Evolutionary conservation across 768 basidiomycete genomes (phyloP), one percentile per base, ranked within the genome.

Genomic region (Lenzites betulinus): DNA sequence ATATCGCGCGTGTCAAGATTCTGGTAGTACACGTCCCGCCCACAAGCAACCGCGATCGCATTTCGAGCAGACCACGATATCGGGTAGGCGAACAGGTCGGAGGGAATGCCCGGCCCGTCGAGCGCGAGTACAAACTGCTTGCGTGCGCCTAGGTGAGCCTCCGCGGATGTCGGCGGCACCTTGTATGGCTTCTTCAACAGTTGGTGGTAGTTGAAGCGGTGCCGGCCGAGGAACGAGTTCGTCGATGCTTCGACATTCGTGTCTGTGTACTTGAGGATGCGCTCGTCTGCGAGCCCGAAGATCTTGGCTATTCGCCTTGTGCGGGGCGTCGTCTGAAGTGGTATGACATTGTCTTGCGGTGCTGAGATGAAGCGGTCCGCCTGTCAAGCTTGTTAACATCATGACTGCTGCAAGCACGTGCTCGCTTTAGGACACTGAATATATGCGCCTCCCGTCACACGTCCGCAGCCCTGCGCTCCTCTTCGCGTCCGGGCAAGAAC

Each of bases 221-320:
- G 72, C 50, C 83, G 77, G 20, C 74, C 68, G 47, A 80, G 74
- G 51, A 83, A 77, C 35, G 75, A 78, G 44, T 73, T 71, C 25
- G 80, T 77, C 7, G 75, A 71, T 13, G 66, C 47, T 23, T 71
- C 59, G 5, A 69, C 65, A 48, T 66, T 64, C 1, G 73, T 56
- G 36, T 85, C 82, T 41, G 77, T 75, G 69, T 78, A 88, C 48
- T 76, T 82, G 54, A 88, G 73, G 30, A 88, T 68, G 20, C 80
- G 79, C 59, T 83, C 83, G 64, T 83, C 82, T 8, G 81, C 64
- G 38, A 88, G 77, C 8, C 87, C 87, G 44, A 88, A 85, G 25
- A 82, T 75, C 63, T 82, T 81, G 64, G 85, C 83, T 46, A 88
- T 85, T 22, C 87, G 81, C 54, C 80, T 82, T n/a, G 87, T 86